Evolutionary conservation across 331 rosid genomes (phyloP), one percentile per base, ranked within the genome.

Genomic region (Prunus yedoensis): DNA sequence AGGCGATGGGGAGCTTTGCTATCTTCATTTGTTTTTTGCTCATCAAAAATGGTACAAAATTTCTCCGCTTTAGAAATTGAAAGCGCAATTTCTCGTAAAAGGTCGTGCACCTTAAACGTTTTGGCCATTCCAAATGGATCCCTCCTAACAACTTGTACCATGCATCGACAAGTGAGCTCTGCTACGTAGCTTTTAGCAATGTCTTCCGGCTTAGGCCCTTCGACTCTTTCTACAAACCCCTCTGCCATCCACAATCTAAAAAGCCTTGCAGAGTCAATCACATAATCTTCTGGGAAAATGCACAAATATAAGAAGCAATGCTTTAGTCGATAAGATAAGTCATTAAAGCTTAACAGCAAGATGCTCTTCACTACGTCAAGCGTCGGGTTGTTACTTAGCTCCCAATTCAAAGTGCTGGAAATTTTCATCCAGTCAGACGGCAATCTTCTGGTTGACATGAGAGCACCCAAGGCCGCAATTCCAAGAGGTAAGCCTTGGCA

Each of bases 401-500:
- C 70, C 81, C 81, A 70, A 2, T 50, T 70, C 32, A 78, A 70
- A n/a, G 35, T 49, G 3, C 53, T 21, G 66, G 11, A 16, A n/a
- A 77, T 13, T 8, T 1, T 61, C 1, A 0, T 15, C 81, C 81
- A 78, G 6, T 78, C 76, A 0, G 64, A 20, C 14, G 1, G 3
- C 0, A 21, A 11, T 25, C 23, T 70, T 56, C 61, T 78, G 11
- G 71, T 18, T 27, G 63, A 78, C 77, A 78, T 70, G 28, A 49
- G 51, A 62, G 54, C 63, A 15, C 76, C 81, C 65, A 78, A 9
- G 10, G 81, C 57, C 20, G 11, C 81, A 13, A 78, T 21, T 46
- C 76, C 81, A 1, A 78, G 47, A 51, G 81, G 81, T 13, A 78
- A 60, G 59, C 81, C 81, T 61, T 70, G 23, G 51, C 81, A 78